Conservation (phyloP, 1,139 yeast genomes). For the Debaryomycetaceae sp. region DNA sequence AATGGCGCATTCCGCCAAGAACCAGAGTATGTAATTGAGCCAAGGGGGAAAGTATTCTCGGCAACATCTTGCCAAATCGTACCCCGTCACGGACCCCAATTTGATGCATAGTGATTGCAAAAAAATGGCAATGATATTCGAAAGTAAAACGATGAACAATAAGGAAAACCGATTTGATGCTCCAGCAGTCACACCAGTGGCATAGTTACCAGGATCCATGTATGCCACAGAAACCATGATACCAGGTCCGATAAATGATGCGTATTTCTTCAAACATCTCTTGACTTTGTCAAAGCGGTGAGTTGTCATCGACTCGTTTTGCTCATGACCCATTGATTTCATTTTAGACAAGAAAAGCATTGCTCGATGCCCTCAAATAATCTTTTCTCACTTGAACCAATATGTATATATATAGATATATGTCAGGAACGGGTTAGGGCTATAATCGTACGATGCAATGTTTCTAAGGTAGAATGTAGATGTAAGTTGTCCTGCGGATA, state of each 20-base stretch:
- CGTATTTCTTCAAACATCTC: conserved; percentile 34
- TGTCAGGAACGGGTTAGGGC: no score
- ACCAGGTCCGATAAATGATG: conserved; percentile 73
- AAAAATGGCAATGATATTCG: conserved; percentile 71
- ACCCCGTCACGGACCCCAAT: conserved; percentile 77
- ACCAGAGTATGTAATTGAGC: conserved; percentile 55
- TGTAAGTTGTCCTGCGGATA: no score
- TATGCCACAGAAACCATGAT: conserved; percentile 74
- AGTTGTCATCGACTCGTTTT: no score
- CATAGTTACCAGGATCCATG: conserved; percentile 84
- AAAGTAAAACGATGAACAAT: conserved; percentile 61
- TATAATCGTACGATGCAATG: no score
- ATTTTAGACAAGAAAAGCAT: no score
- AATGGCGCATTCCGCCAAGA: conserved; percentile 75
- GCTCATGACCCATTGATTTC: no score
- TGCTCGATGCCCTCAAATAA: no score
- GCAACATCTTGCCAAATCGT: conserved; percentile 70
- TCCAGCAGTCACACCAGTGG: conserved; percentile 78
- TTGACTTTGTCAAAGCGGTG: neutral
- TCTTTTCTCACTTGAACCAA: no score
- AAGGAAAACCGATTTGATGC: conserved; percentile 62
- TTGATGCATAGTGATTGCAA: conserved; percentile 70
- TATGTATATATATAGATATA: no score
- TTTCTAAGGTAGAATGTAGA: no score
- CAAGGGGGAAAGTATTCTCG: conserved; percentile 58